Base-by-base conservation (phyloP, 805 yeast species). In the Barnettozyma pratensis region DNA sequence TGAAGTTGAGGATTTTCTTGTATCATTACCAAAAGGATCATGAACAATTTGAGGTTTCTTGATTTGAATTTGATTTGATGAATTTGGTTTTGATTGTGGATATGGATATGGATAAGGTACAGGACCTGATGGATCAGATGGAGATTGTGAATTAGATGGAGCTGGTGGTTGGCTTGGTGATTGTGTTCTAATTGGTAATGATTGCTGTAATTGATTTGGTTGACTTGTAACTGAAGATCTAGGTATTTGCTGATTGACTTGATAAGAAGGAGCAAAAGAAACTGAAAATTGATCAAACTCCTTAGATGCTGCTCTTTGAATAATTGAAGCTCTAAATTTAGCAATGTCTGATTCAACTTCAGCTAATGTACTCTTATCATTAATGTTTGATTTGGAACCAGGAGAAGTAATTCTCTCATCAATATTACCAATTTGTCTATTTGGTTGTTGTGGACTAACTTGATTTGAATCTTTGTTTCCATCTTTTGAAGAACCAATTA, bases 271-370 rank as follows among this genome's bases (percentile, higher is more conserved):
- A 1, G 63, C 56, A 44, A 60, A 61, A 6, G 58, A 47, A 3
- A 56, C 54, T 9, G 56, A 35, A 37, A 50, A 53, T 27, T 59
- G 62, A 11, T 59, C 63, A 46, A 47, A 49, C 10, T 61, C 63
- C 43, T 55, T 56, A 3, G 56, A 34, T 11, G 58, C 58, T 4
- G 63, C 58, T 39, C 65, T 50, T 41, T 60, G 65, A 28, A 61
- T 53, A 8, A 60, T 57, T 10, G 63, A 50, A 4, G 60, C 49
- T 51, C 62, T 54, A 36, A 61, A 56, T 31, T 53, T 54, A 1
- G 60, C 56, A 37, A 61, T 53, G 25, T 57, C 64, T 11, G 45
- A 25, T 35, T 55, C 62, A 28, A 56, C 56, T 2, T 57, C 62
- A 26, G 49, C 52, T 6, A 53, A 26, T 3, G 56, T 29, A 14